These are phyloP conservation scores for Blakeslea trispora DNA, from an alignment of 371 early-diverging fungal species.

Conservation along the genomic window DNA sequence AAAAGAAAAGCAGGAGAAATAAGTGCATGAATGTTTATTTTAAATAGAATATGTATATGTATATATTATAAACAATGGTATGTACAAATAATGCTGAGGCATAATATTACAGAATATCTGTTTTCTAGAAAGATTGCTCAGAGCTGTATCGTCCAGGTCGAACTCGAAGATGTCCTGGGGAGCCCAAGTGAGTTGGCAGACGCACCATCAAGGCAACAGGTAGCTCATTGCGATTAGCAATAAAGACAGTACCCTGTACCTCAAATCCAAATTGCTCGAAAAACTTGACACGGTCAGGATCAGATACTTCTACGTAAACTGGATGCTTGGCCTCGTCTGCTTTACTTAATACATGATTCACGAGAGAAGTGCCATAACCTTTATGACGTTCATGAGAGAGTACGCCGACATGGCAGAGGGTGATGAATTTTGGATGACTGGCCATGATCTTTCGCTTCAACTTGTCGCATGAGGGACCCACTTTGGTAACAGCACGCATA, in stretches of 20 bases:
- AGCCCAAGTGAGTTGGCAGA: constrained; percentile 14
- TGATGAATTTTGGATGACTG: constrained; percentile 27
- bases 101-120: too few relatives aligned
- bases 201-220: constrained; percentile 44
- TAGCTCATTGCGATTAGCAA: constrained; percentile 22
- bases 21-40: too few relatives aligned
- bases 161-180: constrained; percentile 35
- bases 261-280: constrained; percentile 51
- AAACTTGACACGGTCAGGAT: constrained; percentile 80
- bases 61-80: too few relatives aligned
- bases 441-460: constrained; percentile 37
- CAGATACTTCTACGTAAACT: constrained; percentile 75
- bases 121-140: constrained; percentile 17
- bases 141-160: constrained; percentile 47
- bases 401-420: constrained; percentile 45
- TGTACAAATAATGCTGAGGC: too few relatives aligned
- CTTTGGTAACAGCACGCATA: constrained; percentile 31
- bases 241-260: constrained; percentile 26
- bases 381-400: constrained; percentile 49
- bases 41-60: too few relatives aligned
- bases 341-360: constrained; percentile 35
- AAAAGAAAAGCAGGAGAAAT: too few relatives aligned
- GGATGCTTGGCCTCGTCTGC: constrained; percentile 88
- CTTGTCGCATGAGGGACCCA: constrained; percentile 38
- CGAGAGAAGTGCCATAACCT: constrained; percentile 40